phyloP scores from a whole-genome alignment of 1,284 basidiomycete species.

The Rhodotorula sp. region DNA sequence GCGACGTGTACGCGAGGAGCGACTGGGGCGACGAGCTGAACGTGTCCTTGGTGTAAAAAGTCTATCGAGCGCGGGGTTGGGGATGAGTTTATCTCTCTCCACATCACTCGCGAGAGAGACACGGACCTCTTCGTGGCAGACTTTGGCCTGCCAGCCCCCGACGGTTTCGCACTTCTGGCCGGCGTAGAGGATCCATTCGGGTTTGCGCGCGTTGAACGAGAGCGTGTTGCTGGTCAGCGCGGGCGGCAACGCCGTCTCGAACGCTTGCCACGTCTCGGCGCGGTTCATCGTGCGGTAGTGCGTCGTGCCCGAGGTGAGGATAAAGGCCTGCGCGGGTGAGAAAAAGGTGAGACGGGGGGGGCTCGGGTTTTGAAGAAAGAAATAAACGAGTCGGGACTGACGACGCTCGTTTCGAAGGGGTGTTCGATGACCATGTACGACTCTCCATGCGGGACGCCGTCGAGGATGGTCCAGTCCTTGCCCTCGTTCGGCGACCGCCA shows the following conservation, averaged over 20 bases:
- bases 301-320: conserved; percentile 65
- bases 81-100: background rate
- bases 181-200: conserved; percentile 73
- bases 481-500: conserved; percentile 88
- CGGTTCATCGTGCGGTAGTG: conserved; percentile 85
- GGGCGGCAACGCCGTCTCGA: conserved; percentile 65
- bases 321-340: conserved; percentile 65
- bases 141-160: conserved; percentile 61
- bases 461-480: conserved; percentile 68
- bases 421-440: conserved; percentile 79
- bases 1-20: conserved; percentile 67
- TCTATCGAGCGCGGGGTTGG: conserved; percentile 50
- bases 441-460: conserved; percentile 63
- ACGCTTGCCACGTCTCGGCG: conserved; percentile 79
- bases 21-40: conserved; percentile 63
- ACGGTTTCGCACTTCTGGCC: conserved; percentile 64
- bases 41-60: conserved; percentile 79
- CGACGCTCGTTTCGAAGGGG: conserved; percentile 75
- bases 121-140: conserved; percentile 74
- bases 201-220: conserved; percentile 72
- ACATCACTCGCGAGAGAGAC: background rate
- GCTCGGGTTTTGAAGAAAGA: no score
- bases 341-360: background rate
- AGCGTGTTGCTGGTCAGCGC: conserved; percentile 65
- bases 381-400: conserved; percentile 51